Conservation (phyloP, 2,329 filamentous ascomycete species). For the Ceratocystis papillata region DNA sequence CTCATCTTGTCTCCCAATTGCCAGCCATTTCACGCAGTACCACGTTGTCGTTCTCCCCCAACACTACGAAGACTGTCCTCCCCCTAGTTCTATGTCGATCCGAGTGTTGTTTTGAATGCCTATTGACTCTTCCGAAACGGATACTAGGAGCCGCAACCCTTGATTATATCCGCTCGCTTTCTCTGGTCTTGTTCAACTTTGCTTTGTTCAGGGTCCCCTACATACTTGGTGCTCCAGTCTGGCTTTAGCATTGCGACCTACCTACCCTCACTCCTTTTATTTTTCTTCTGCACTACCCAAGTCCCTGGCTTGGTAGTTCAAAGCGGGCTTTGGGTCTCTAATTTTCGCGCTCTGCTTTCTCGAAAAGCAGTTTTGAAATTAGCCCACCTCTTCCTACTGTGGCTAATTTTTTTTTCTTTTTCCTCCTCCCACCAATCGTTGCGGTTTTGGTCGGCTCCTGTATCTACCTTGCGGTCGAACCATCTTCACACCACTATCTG, state of each 20-base stretch:
- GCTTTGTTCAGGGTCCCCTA: slow-evolving; percentile 10
- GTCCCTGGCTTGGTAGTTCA: not conserved
- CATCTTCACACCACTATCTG: slow-evolving; percentile 13
- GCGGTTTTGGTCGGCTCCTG: slow-evolving; percentile 9
- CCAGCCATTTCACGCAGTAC: slow-evolving; percentile 2
- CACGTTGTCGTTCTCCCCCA: not conserved
- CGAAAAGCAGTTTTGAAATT: slow-evolving; percentile 4
- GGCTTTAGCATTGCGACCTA: slow-evolving; percentile 3
- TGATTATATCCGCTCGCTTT: not conserved
- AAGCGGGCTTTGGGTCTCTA: slow-evolving; percentile 9
- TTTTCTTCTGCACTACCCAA: slow-evolving; percentile 8
- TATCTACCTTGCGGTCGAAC: slow-evolving; percentile 3
- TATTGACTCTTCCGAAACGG: not conserved
- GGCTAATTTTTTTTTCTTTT: not conserved
- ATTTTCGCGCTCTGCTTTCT: not conserved
- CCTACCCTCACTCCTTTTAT: slow-evolving; percentile 7
- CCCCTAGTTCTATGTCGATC: not conserved
- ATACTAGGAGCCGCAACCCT: not conserved
- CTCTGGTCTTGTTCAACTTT: slow-evolving; percentile 6
- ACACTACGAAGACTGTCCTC: not conserved
- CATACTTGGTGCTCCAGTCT: not conserved
- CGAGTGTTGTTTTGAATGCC: slow-evolving; percentile 4
- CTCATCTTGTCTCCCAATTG: not conserved
- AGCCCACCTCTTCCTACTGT: not conserved
- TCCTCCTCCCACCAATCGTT: not conserved